phyloP scores from a whole-genome alignment of 106 monocot species.

The Dendrobium nobile region DNA sequence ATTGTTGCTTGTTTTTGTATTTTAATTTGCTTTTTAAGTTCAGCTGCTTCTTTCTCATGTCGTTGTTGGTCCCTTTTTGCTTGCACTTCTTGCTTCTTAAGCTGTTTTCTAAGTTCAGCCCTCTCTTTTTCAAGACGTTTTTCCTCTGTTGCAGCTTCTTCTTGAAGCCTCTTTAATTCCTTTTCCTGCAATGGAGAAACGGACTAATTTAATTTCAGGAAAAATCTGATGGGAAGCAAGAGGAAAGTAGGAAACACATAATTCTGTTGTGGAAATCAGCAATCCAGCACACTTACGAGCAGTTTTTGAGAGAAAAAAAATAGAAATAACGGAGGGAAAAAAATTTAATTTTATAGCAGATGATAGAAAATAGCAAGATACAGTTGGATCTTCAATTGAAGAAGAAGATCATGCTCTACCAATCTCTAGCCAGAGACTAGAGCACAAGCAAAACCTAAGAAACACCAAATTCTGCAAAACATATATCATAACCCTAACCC shows the following conservation, averaged over 20 bases:
- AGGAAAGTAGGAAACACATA: neutral
- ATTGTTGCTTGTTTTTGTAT: constrained; percentile 78
- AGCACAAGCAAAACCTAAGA: too few species aligned
- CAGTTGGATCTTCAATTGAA: too few species aligned
- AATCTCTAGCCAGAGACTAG: neutral
- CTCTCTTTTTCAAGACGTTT: constrained; percentile 75
- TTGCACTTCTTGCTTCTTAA: constrained; percentile 39
- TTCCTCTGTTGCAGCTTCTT: constrained; percentile 58
- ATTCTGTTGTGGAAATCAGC: too few species aligned
- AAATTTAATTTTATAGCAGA: too few species aligned
- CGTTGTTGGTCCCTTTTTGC: constrained; percentile 39
- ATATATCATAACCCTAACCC: too few species aligned
- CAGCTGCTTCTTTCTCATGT: constrained; percentile 46
- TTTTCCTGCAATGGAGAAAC: constrained; percentile 47
- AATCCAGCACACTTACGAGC: too few species aligned
- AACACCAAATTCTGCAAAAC: too few species aligned
- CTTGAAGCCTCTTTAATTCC: constrained; percentile 33
- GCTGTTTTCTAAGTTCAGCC: constrained; percentile 50
- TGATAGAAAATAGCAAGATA: too few species aligned
- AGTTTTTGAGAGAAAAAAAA: too few species aligned
- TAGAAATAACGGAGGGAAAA: too few species aligned
- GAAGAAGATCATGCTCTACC: neutral
- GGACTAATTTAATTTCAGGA: neutral
- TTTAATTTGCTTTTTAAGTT: constrained; percentile 42
- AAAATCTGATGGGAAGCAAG: neutral